Evolutionary conservation across 2,329 filamentous ascomycete genomes (phyloP).

Genomic region (Pestalotiopsis sp.): DNA sequence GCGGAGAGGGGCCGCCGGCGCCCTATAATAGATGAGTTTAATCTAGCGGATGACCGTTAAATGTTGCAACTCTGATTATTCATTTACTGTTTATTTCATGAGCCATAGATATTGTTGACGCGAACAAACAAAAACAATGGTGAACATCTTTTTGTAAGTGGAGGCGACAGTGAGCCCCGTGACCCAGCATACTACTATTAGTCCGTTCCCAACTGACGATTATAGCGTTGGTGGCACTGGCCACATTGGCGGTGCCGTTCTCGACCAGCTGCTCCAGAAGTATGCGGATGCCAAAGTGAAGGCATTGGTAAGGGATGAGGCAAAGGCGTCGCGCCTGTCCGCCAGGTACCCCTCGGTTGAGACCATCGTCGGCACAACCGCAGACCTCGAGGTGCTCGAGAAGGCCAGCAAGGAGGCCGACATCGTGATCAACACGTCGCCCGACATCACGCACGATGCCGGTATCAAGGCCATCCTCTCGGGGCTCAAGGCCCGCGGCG

Average conservation of each 20-base stretch:
- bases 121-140: background rate
- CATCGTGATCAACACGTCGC: slow-evolving; percentile 21
- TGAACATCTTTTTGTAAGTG: slow-evolving; percentile 3
- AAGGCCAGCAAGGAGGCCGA: slow-evolving; percentile 17
- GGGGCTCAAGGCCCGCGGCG: slow-evolving; percentile 11
- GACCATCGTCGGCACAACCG: slow-evolving; percentile 16
- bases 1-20: background rate
- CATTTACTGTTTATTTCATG: background rate
- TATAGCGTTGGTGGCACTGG: slow-evolving; percentile 21
- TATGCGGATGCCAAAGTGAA: slow-evolving; percentile 15
- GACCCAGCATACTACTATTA: background rate
- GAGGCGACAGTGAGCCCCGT: background rate
- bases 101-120: too few species aligned
- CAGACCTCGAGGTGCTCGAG: slow-evolving; percentile 11
- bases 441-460: slow-evolving; percentile 21
- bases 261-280: slow-evolving; percentile 18
- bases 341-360: slow-evolving; percentile 18
- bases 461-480: slow-evolving; percentile 15
- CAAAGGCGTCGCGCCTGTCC: slow-evolving; percentile 16
- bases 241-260: slow-evolving; percentile 22
- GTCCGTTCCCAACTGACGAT: background rate
- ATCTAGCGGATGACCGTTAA: background rate
- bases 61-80: background rate
- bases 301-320: slow-evolving; percentile 16
- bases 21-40: background rate